phyloP scores from a whole-genome alignment of 768 basidiomycete species.

The Clitopilus passeckerianus region DNA sequence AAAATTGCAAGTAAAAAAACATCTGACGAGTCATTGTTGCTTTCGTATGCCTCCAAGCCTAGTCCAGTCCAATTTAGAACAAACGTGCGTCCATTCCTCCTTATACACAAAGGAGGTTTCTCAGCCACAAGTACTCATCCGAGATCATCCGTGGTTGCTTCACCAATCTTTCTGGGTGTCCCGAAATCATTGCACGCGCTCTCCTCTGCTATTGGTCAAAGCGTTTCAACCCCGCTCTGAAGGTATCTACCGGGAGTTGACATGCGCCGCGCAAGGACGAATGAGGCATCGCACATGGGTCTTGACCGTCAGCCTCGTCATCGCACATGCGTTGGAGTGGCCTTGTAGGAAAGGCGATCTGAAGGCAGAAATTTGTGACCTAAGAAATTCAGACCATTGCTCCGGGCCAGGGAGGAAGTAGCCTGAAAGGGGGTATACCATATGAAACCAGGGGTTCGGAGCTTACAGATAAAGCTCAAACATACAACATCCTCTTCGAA shows the following conservation, averaged over 20 bases:
- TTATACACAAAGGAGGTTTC: not conserved
- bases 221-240: not conserved
- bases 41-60: not conserved
- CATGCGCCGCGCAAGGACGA: not conserved
- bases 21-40: not conserved
- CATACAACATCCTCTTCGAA: too few relatives aligned
- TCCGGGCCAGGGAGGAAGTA: too few relatives aligned
- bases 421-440: not conserved
- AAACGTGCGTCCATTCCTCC: not conserved
- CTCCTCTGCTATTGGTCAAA: not conserved
- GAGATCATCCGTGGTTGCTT: not conserved
- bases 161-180: not conserved
- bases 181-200: not conserved
- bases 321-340: not conserved
- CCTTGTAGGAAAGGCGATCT: too few relatives aligned
- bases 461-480: too few relatives aligned
- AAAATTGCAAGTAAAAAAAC: not conserved
- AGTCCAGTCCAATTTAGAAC: not conserved
- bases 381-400: not conserved
- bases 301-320: not conserved
- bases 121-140: not conserved
- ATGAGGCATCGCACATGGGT: not conserved
- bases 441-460: too few relatives aligned
- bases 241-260: not conserved
- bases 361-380: not conserved